Conservation (phyloP, 176 grass and related monocot species). For the sorghum (Sorghum bicolor) region Sorghum_bicolor_NCBIv3 NC_012873.2:67340501-67341000, state of each 20-base stretch:
- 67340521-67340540: not conserved
- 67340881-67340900: constrained; percentile 87
- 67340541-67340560: not conserved
- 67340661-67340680: not conserved
- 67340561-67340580: not conserved
- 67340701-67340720: not conserved
- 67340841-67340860: not conserved
- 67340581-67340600: not conserved
- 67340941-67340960: constrained; percentile 87
- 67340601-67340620: not conserved
- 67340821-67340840: not conserved
- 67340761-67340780: not conserved
- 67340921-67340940: constrained; percentile 81
- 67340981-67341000: constrained; percentile 85
- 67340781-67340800: not conserved
- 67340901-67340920: constrained; percentile 93
- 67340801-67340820: not conserved
- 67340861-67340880: constrained; percentile 45
- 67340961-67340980: constrained; percentile 84
- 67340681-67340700: not conserved
- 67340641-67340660: not conserved
- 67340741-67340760: not conserved
- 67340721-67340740: not conserved
- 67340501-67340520: not conserved
- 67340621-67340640: not conserved